Evolutionary conservation across 768 basidiomycete species (phyloP).

Genomic region (Podaxis carcinomalis): DNA sequence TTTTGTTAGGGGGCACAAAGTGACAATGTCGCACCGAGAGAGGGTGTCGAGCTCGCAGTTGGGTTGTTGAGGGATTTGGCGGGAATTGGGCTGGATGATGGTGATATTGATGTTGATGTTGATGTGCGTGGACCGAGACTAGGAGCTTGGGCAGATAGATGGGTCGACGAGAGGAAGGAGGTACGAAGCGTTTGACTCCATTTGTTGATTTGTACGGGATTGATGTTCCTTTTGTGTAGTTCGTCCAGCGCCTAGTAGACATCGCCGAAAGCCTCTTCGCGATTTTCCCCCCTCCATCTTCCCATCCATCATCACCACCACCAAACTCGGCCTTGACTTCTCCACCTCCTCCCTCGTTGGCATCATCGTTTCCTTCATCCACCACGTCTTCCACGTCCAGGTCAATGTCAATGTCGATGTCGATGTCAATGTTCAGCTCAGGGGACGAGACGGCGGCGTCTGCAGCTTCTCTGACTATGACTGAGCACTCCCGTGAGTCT

Average conservation of each 20-base stretch:
- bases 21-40: neutral
- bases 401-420: neutral
- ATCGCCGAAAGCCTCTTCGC: neutral
- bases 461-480: neutral
- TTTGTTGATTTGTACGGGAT: neutral
- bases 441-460: neutral
- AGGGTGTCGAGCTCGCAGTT: constrained; percentile 6
- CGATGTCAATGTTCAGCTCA: neutral
- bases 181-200: neutral
- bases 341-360: neutral
- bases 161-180: constrained; percentile 3
- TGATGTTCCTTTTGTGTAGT: neutral
- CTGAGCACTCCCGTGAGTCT: neutral
- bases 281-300: neutral
- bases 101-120: neutral
- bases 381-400: neutral
- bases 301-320: neutral
- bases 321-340: too few species aligned
- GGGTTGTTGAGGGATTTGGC: neutral
- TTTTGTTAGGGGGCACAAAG: neutral
- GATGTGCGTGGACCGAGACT: neutral
- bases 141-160: constrained; percentile 2
- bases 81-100: neutral
- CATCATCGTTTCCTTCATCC: neutral
- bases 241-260: neutral